Evolutionary conservation across 768 basidiomycete species (phyloP), one percentile per base, ranked within the genome.

Genomic region (Leccinum truebloodii): DNA sequence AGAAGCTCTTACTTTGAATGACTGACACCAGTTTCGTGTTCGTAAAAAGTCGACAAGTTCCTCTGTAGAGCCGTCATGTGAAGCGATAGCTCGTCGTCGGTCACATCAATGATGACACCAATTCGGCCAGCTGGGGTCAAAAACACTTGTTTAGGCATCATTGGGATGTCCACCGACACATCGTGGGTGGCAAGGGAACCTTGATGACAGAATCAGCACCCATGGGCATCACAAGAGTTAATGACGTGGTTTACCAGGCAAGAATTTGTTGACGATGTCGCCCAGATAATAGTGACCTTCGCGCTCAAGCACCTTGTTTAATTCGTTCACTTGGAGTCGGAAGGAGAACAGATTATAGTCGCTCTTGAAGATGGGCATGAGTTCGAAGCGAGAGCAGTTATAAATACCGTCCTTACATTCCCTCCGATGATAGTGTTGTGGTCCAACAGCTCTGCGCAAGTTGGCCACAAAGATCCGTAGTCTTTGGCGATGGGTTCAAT

Each of bases 61-160:
- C 90, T 80, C 70, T 95, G 87, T 48, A 96, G 75, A 34, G 79
- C 83, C 1, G 88, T 85, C 67, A 96, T 74, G 51, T 86, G 76
- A 10, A 87, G 70, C 1, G 86, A 79, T 20, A 72, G 32, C 9
- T 85, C 69, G 32, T 82, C 71, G 57, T 86, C 79, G 20, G 76
- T 73, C 20, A 93, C 76, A 52, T 92, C 84, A 10, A 84, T 72
- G 24, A 96, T 73, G 13, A 89, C 77, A 13, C 92, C 90, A 57
- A 97, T 89, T 32, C 87, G 83, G 6, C 94, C 94, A 3, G 87
- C 83, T 1, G 88, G 80, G 2, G 94, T 89, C 74, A 90, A 86
- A 72, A 89, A 93, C 30, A 94, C 61, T 26, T 89, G 85, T 53
- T 83, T 83, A 0, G 90, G 81, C 28, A 75, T 68, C 41, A 90